Base-by-base conservation (phyloP, 768 basidiomycete species). In the Rhizopogon salebrosus region DNA sequence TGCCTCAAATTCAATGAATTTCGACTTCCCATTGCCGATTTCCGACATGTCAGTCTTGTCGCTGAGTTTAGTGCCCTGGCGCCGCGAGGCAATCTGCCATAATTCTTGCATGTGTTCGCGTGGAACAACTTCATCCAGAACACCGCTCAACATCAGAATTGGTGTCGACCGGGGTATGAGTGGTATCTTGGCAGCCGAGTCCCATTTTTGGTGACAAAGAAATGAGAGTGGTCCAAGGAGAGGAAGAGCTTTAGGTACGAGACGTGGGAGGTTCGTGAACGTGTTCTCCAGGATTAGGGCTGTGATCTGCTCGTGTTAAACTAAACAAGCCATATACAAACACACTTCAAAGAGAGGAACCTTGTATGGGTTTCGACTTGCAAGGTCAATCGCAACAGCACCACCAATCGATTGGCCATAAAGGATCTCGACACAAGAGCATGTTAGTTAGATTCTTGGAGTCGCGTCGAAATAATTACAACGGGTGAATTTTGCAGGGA, bases 261-360 rank as follows among this genome's bases (percentile, higher is more conserved):
- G 80, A 48, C 76, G 79, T 5, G 87, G 87, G 26, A 98, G 79
- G 38, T 88, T 92, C 31, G 87, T 82, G 68, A 97, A 97, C 0
- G 95, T 95, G 66, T 97, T 98, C 73, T 98, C 95, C 53, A 98
- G 76, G 52, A 98, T 80, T 14, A 97, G 75, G 1, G 86, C 94
- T 16, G 73, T 53, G 52, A 95, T 83, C 87, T 92, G 57, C 24
- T 3, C 13, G 38, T 48, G 24, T 36, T n/a, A 14, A 18, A 27
- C 14, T 9, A 14, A n/a, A 18, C 37, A 35, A 24, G 22, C 8
- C 27, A 23, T 13, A 20, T 23, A 16, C 14, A n/a, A 16, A 10
- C n/a, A 7, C 3, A 24, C 3, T 48, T 22, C 23, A 4, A 37
- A n/a, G 26, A 29, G 13, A 34, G 52, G 36, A 54, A 87, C 90